Base-by-base conservation (phyloP, 805 yeast genomes). In the Kluyveromyces starmeri region DNA sequence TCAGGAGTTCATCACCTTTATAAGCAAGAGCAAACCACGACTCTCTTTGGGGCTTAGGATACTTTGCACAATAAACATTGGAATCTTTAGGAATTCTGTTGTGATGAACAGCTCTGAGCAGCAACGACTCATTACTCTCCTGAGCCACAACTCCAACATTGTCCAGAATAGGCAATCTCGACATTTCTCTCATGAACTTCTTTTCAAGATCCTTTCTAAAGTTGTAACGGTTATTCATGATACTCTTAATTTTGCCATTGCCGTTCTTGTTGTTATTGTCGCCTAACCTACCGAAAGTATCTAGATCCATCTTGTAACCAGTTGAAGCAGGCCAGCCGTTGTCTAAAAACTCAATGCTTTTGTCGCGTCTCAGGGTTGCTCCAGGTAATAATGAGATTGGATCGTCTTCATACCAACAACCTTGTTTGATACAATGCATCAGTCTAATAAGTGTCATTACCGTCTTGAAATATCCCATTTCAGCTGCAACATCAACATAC, bases 1-100 rank as follows among this genome's bases (percentile, higher is more conserved):
- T 65, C 24, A 70, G 57, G 18, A 89, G 52, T 47, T 78, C 83
- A 28, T 69, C 69, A 2, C 57, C 62, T 5, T 61, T 58, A 18
- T 59, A 58, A 41, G 76, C 74, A 31, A 89, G 71, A 7, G 78
- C 70, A 55, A 89, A 84, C 97, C 98, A 92, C 0, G 94, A 75
- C 53, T 92, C 97, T 49, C 85, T 78, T 58, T 92, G 98, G 2
- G 77, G 65, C 57, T 92, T 89, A 28, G 95, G 94, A 61, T 83
- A 92, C 46, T 72, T 73, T 2, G 94, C 89, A 38, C 88, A 67
- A 48, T 78, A 75, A 34, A 84, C 71, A 43, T 72, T 73, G 62
- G 75, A 82, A 28, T 79, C 86, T 3, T 64, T 61, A 42, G 70
- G 72, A 15, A 46, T 59, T 2, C 30, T 43, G 35, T 71, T 75